These are phyloP conservation scores for Ganoderma multipileum DNA, from an alignment of 1,284 basidiomycete species.

Conservation along the genomic window DNA sequence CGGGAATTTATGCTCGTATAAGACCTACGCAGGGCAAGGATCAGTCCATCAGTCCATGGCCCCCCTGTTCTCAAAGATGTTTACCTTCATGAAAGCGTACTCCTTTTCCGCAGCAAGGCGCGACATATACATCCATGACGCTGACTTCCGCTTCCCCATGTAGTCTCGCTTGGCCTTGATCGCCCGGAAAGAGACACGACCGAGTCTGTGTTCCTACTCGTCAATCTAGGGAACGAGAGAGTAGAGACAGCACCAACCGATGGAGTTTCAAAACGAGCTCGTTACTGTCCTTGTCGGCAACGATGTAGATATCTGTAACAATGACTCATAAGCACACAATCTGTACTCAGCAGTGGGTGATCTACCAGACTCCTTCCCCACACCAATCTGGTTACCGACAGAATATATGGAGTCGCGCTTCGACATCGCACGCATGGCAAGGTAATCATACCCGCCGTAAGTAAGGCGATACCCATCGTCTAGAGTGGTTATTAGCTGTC, in stretches of 20 bases:
- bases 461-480: constrained; percentile 98
- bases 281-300: constrained; percentile 83
- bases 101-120: constrained; percentile 96
- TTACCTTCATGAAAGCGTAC: constrained; percentile 96
- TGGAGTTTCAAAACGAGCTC: constrained; percentile 94
- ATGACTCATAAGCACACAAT: neutral
- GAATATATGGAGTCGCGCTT: constrained; percentile 87
- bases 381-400: constrained; percentile 97
- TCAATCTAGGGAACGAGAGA: neutral
- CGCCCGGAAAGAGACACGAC: constrained; percentile 94
- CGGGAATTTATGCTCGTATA: constrained; percentile 94
- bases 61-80: constrained; percentile 36
- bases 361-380: constrained; percentile 95
- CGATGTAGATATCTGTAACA: constrained; percentile 88
- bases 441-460: constrained; percentile 96
- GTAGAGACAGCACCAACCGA: constrained; percentile 55
- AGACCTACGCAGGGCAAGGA: constrained; percentile 58
- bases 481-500: constrained; percentile 41
- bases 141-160: constrained; percentile 93
- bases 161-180: constrained; percentile 99
- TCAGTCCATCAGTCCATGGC: constrained; percentile 21
- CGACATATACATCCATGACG: constrained; percentile 99
- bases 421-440: constrained; percentile 93
- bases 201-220: constrained; percentile 64
- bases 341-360: neutral